Percentiles rank a stretch among this genome's conserved stretches.
phyloP scores from a whole-genome alignment of 345 rosid genomes.

The Murraya paniculata region DNA sequence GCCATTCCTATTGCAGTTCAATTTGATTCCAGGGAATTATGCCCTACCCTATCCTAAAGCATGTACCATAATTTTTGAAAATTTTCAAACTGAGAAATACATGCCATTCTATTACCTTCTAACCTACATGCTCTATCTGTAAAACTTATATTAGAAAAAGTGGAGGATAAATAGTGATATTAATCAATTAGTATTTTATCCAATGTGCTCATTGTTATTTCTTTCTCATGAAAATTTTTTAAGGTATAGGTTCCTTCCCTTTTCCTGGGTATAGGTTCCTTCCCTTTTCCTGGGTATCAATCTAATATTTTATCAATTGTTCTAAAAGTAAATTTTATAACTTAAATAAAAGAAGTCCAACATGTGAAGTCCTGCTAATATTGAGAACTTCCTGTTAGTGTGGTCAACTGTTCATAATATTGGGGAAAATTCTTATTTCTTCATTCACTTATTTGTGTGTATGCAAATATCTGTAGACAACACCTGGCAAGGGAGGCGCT shows the following conservation, averaged over 20 bases:
- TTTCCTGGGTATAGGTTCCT: neutral
- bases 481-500: conserved; percentile 78
- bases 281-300: neutral
- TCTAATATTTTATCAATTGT: neutral
- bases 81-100: neutral
- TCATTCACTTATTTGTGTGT: conserved; percentile 13
- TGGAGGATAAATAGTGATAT: neutral
- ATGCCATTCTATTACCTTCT: neutral
- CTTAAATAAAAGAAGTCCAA: neutral
- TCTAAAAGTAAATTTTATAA: neutral
- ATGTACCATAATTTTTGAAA: neutral
- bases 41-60: neutral
- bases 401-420: conserved; percentile 4
- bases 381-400: neutral
- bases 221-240: neutral
- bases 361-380: neutral
- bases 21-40: neutral
- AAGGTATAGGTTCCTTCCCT: neutral
- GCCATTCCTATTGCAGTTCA: neutral
- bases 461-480: conserved; percentile 53
- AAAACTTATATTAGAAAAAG: neutral
- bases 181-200: neutral
- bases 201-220: neutral
- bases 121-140: neutral
- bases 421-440: neutral